A percentile compares a stretch with the other conserved stretches of the same genome.
phyloP scores from a whole-genome alignment of 2,329 filamentous ascomycete species.

The Dactylellina leptospora region DNA sequence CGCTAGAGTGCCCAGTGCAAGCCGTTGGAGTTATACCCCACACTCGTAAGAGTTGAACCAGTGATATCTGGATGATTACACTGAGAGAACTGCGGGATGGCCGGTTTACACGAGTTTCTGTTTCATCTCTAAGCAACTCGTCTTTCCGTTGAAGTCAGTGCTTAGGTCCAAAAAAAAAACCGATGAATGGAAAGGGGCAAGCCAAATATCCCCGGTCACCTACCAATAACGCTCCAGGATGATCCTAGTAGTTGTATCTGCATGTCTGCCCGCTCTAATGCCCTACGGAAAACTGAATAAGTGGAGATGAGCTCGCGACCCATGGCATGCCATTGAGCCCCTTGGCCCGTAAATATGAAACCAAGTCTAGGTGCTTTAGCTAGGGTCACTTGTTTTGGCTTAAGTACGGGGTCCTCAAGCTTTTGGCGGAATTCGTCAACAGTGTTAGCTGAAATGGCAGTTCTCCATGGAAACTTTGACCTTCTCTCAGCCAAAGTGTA shows the following conservation, averaged over 20 bases:
- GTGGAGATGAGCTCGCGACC: conserved; percentile 59
- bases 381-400: background rate
- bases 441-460: background rate
- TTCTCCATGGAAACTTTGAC: background rate
- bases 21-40: conserved; percentile 59
- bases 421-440: background rate
- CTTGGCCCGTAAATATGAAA: conserved; percentile 63
- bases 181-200: no score
- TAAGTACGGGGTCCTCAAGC: background rate
- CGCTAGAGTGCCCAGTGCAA: conserved; percentile 62
- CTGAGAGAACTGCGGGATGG: conserved; percentile 64
- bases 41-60: conserved; percentile 60
- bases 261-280: background rate
- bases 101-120: conserved; percentile 55
- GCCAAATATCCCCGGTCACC: background rate
- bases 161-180: background rate
- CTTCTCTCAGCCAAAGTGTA: background rate
- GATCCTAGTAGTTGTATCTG: background rate
- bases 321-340: conserved; percentile 63
- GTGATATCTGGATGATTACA: conserved; percentile 66
- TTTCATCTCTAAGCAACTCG: background rate
- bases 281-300: conserved; percentile 1
- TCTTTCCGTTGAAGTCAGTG: no score
- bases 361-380: conserved; percentile 44
- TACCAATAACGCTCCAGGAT: background rate